Base-by-base conservation (phyloP, 2,329 filamentous ascomycete genomes). In the Pseudogymnoascus sp. region DNA sequence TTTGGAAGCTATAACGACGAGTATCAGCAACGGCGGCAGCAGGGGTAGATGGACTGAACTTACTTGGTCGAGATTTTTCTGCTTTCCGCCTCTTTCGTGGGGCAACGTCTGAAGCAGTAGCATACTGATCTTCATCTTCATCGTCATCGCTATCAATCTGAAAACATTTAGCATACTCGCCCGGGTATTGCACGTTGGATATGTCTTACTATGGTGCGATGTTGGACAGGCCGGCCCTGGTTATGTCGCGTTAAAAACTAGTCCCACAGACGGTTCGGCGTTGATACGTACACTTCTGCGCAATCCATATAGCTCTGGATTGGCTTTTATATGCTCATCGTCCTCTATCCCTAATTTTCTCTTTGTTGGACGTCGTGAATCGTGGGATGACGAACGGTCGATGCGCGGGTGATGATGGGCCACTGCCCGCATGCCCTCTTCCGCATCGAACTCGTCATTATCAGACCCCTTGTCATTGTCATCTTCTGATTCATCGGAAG, bases 261-360 rank as follows among this genome's bases (percentile, higher is more conserved):
- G 64, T 61, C 61, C 56, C 67, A 71, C 78, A 34, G 49, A 18
- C 49, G 71, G 78, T 75, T 74, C 12, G 38, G 25, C 36, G 36
- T 62, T 60, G 36, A 66, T 61, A 77, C 89, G 66, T 87, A 95
- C 93, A 79, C 95, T 99, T 78, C 95, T 86, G 70, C 95, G 87
- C 69, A 99, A 82, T 59, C 95, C 95, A 79, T 97, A 99, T 7
- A 99, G 81, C 77, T 96, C 92, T 49, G 95, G 95, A 72, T 99
- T 96, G 72, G 91, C 89, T 71, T 88, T 84, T 70, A 97, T 96
- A 72, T 87, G 93, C 56, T 92, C 88, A 64, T 95, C 88, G 70
- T 95, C 90, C 61, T 88, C 86, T 38, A 84, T 74, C 72, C 81
- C 75, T 68, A 81, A 76, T 77, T 90, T 89, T 77, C 92, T 88